A percentile compares a stretch with the other conserved stretches of the same genome.
Evolutionary conservation across 768 basidiomycete species (phyloP).

Genomic region (Boletus reticuloceps): DNA sequence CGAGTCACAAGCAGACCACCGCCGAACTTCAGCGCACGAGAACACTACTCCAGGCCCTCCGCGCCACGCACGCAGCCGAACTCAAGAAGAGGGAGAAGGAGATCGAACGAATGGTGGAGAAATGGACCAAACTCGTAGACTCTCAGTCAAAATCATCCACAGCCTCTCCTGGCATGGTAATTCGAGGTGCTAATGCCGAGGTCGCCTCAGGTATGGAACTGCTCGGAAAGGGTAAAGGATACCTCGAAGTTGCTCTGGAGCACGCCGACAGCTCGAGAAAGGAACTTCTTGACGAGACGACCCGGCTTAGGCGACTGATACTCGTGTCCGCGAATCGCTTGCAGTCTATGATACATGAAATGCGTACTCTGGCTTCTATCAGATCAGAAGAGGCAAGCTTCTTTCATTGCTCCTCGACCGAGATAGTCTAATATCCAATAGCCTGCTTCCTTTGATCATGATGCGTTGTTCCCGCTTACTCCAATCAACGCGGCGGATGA

Average conservation of each 20-base stretch:
- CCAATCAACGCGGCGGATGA: slow-evolving; percentile 49
- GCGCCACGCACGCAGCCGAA: slow-evolving; percentile 67
- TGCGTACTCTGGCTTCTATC: slow-evolving; percentile 38
- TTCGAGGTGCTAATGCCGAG: slow-evolving; percentile 52
- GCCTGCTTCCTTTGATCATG: slow-evolving; percentile 46
- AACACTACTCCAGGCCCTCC: slow-evolving; percentile 62
- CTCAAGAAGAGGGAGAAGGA: slow-evolving; percentile 83
- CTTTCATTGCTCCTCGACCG: neutral
- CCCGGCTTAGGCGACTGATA: slow-evolving; percentile 55
- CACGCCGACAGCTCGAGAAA: slow-evolving; percentile 68
- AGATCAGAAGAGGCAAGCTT: slow-evolving; percentile 47
- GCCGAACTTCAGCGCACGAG: slow-evolving; percentile 73
- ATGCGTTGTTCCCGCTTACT: slow-evolving; percentile 52
- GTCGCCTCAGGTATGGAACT: slow-evolving; percentile 44
- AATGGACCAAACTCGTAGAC: slow-evolving; percentile 71
- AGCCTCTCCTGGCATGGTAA: slow-evolving; percentile 46
- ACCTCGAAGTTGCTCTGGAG: slow-evolving; percentile 65
- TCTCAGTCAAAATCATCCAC: slow-evolving; percentile 57
- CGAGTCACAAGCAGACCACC: slow-evolving; percentile 66
- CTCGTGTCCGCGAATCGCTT: slow-evolving; percentile 65
- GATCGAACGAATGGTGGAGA: slow-evolving; percentile 68
- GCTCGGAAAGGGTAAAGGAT: slow-evolving; percentile 49
- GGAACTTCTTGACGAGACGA: slow-evolving; percentile 63
- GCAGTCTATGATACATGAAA: slow-evolving; percentile 51
- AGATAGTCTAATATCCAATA: slow-evolving; percentile 22